Base-by-base conservation (phyloP, 768 basidiomycete species). In the Lanmaoa pseudosensibilis region DNA sequence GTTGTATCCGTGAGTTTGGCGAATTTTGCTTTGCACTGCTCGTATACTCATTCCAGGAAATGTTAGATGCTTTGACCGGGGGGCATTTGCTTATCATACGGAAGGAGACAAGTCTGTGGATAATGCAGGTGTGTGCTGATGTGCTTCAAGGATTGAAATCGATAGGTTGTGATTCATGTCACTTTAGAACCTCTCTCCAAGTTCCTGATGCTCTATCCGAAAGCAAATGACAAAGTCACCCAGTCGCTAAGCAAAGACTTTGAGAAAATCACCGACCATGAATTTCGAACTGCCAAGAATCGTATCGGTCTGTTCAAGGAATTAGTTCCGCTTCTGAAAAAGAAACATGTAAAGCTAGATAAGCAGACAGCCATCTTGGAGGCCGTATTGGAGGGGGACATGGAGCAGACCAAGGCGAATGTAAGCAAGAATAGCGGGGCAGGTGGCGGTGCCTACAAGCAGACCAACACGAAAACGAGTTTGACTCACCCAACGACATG, bases 1-100 rank as follows among this genome's bases (percentile, higher is more conserved):
- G 15, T 10, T 57, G 4, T 76, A 68, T 59, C 68, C 68, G 68
- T 69, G 52, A 54, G 68, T 54, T 8, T 0, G 8, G 11, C 0
- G n/a, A 33, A 2, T 16, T 4, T 46, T 23, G 2, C 7, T 45
- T 23, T 2, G 18, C 16, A 5, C 33, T n/a, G 34, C 30, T 52
- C 19, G 9, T 51, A 5, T n/a, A 23, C 49, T 46, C 10, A 52
- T 12, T 16, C 0, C 5, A 0, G 12, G 10, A 19, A 21, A 25
- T n/a, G 0, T 37, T 9, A 70, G 68, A 4, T 55, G 52, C 34
- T 57, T 59, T 43, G 64, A 72, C 9, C 57, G 61, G 0, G 48
- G 9, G 16, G 34, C 19, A 0, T 70, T 72, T 16, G 9, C n/a
- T 2, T 63, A 51, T 15, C 0, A 6, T 5, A 52, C 8, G 1